Evolutionary conservation across 306 rosid species (phyloP), one percentile per base, ranked within the genome.

Genomic region (Citrullus mucosospermus): DNA sequence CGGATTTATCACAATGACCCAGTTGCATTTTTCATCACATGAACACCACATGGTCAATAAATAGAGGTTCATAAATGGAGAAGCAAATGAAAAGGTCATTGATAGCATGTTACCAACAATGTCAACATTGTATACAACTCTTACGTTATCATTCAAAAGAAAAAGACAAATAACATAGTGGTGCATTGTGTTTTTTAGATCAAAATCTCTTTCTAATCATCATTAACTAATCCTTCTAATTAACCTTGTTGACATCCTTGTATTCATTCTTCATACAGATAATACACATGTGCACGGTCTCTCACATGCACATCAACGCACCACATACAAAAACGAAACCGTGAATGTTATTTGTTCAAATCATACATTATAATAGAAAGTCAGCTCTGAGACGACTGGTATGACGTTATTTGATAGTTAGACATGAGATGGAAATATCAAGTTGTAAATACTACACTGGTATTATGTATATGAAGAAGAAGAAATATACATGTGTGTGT

Each of bases 81-180:
- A 57, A 60, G 50, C 54, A 58, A 25, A 76, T 76, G 77, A 32
- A 48, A 73, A 30, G 60, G 60, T 22, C 77, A 73, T 73, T 51
- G 53, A 73, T 51, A 73, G 77, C 77, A 50, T 51, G 59, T 73
- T 73, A 51, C 77, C 44, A 73, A 73, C 77, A 73, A 73, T 73
- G 76, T 71, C 76, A 71, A 71, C 58, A 48, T 51, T 32, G 66
- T 20, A 53, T 55, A 55, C 50, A 56, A 55, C 68, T 56, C 38
- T 39, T 66, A 56, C 36, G n/a, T 22, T 16, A 76, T 41, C 53
- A 34, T 58, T 55, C 16, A 36, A 38, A 76, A 76, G 11, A n/a
- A 76, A 20, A 76, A 6, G 67, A 76, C 66, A 56, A 76, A 55
- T 44, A 69, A 69, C 75, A 20, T 20, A 11, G 44, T 41, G 16